Percentiles rank a stretch among this genome's conserved stretches.
phyloP scores from a whole-genome alignment of 768 basidiomycete species.

The Suillus lakei region DNA sequence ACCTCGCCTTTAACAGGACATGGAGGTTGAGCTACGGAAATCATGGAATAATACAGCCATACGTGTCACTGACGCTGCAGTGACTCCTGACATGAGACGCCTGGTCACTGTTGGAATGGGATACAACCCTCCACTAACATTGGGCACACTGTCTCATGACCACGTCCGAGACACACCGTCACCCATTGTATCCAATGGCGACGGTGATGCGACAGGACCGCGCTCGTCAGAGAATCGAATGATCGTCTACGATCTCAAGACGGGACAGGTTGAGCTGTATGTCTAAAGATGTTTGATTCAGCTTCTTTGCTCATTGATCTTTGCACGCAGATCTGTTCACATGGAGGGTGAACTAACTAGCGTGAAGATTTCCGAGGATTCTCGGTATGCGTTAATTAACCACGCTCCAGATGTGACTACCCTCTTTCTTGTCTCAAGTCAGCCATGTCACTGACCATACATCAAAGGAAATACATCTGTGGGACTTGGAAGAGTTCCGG shows the following conservation, averaged over 20 bases:
- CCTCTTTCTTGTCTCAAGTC: neutral
- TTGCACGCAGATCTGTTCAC: constrained; percentile 56
- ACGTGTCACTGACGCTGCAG: constrained; percentile 84
- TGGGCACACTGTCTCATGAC: constrained; percentile 26
- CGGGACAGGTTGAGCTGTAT: constrained; percentile 71
- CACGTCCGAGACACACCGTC: constrained; percentile 42
- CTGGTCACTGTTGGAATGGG: constrained; percentile 86
- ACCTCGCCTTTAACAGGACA: constrained; percentile 54
- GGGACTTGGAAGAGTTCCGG: constrained; percentile 74
- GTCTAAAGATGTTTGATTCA: constrained; percentile 34
- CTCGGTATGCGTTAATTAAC: constrained; percentile 85
- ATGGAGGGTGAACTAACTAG: constrained; percentile 86
- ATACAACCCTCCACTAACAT: constrained; percentile 32
- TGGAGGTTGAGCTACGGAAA: constrained; percentile 72
- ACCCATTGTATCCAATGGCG: constrained; percentile 36
- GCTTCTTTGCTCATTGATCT: constrained; percentile 11
- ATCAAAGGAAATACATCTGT: constrained; percentile 84
- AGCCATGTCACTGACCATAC: constrained; percentile 12
- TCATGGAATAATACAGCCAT: constrained; percentile 73
- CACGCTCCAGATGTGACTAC: constrained; percentile 82
- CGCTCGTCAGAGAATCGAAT: constrained; percentile 60
- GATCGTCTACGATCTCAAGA: constrained; percentile 76
- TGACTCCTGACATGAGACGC: constrained; percentile 83
- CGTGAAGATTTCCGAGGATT: constrained; percentile 85
- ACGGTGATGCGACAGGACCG: constrained; percentile 34